Conservation (phyloP, 1,284 basidiomycete species). For the Jaminaea rosea region DNA sequence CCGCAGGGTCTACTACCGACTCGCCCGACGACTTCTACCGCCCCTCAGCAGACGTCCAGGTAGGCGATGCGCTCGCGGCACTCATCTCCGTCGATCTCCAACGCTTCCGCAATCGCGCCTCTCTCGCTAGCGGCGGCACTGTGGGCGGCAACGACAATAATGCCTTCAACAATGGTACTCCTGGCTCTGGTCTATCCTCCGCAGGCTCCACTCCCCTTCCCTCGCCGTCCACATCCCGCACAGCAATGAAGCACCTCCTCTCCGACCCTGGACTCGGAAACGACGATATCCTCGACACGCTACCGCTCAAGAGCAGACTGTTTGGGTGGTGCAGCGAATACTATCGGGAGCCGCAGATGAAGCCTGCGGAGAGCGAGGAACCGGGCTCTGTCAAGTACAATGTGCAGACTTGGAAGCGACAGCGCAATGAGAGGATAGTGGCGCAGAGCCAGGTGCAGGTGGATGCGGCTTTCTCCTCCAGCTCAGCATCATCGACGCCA, state of each 20-base stretch:
- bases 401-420: slow-evolving; percentile 87
- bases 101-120: slow-evolving; percentile 23
- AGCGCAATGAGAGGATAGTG: slow-evolving; percentile 74
- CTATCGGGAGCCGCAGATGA: slow-evolving; percentile 77
- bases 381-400: slow-evolving; percentile 89
- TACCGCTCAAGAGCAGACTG: slow-evolving; percentile 82
- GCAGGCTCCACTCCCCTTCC: slow-evolving; percentile 22
- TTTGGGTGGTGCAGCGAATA: slow-evolving; percentile 97
- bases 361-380: slow-evolving; percentile 79
- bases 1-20: not conserved
- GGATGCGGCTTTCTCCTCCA: slow-evolving; percentile 38
- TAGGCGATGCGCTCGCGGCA: slow-evolving; percentile 30
- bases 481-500: slow-evolving; percentile 57
- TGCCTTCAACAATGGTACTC: no score
- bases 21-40: not conserved
- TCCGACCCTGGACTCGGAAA: not conserved
- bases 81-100: slow-evolving; percentile 41
- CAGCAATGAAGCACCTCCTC: not conserved
- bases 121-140: no score
- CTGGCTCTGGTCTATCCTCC: no score
- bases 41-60: slow-evolving; percentile 14
- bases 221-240: slow-evolving; percentile 4
- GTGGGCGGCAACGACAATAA: no score
- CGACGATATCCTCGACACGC: slow-evolving; percentile 47
- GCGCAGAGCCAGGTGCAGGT: slow-evolving; percentile 62